Base-by-base conservation (phyloP, 768 basidiomycete species). In the Leccinum disarticulatum region DNA sequence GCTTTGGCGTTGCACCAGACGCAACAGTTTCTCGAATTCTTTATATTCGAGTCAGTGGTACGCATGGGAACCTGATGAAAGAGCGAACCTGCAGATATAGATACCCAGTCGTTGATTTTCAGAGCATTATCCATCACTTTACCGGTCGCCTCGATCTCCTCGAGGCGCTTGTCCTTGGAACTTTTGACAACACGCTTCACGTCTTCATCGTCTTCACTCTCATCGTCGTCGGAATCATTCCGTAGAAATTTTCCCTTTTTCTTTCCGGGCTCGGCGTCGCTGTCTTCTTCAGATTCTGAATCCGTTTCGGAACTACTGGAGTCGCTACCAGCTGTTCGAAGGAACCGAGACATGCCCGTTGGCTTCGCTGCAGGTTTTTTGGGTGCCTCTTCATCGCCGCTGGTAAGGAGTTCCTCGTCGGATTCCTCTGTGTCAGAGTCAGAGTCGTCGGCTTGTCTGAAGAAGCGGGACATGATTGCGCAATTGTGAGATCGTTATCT, bases 71-170 rank as follows among this genome's bases (percentile, higher is more conserved):
- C 11, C 4, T 43, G 6, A 10, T 17, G 31, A 58, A 13, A 22
- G 51, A 22, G 73, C 85, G 57, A 66, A 94, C 95, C 95, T 60
- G 83, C 88, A 22, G 90, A 93, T 67, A 94, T 95, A 30, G 85
- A 86, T 27, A 88, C 87, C 97, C 97, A 99, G 76, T 99, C 95
- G 68, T 95, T 96, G 66, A 96, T 95, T 81, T 92, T 96, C 62
- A 91, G 80, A 19, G 89, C 95, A 71, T 99, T 98, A 51, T 96
- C 93, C 79, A 98, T 97, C 51, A 80, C 80, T 76, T 90, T 95
- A 57, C 93, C 92, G 3, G 89, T 90, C 1, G 86, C 86, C 74
- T 98, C 95, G 86, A 98, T 95, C 81, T 98, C 97, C 52, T 90
- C 93, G 70, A 95, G 74, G 55, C 95, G 82, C 74, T 93, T 95